phyloP scores from a whole-genome alignment of 768 basidiomycete species.

The Cyathus striatus region DNA sequence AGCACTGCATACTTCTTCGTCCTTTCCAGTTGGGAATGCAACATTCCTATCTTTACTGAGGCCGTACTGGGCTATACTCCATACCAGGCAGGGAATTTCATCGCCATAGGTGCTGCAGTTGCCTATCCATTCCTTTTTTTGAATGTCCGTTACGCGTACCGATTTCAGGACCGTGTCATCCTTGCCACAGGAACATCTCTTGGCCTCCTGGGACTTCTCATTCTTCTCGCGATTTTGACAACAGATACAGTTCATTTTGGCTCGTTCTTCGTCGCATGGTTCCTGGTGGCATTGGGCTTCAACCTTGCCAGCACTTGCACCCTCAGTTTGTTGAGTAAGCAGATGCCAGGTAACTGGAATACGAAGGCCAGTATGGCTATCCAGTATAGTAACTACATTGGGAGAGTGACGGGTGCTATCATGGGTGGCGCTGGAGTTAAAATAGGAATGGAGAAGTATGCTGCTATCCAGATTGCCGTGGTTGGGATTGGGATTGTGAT shows the following conservation, averaged over 20 bases:
- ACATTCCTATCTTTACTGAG: slow-evolving; percentile 58
- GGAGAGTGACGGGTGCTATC: slow-evolving; percentile 61
- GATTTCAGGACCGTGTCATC: slow-evolving; percentile 55
- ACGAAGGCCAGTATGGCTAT: slow-evolving; percentile 49
- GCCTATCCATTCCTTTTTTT: slow-evolving; percentile 63
- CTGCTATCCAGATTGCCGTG: slow-evolving; percentile 55
- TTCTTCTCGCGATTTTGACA: slow-evolving; percentile 42
- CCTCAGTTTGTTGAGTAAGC: slow-evolving; percentile 62
- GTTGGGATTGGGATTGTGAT: slow-evolving; percentile 54
- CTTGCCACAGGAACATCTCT: slow-evolving; percentile 47
- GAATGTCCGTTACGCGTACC: slow-evolving; percentile 52
- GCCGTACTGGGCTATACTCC: slow-evolving; percentile 49
- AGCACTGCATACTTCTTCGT: slow-evolving; percentile 68
- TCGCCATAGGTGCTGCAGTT: slow-evolving; percentile 58
- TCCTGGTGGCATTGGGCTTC: slow-evolving; percentile 64
- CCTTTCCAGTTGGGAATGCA: slow-evolving; percentile 65
- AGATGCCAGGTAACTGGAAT: slow-evolving; percentile 61
- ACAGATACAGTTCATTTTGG: slow-evolving; percentile 38
- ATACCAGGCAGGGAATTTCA: slow-evolving; percentile 63
- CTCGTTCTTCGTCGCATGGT: slow-evolving; percentile 46
- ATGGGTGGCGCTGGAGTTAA: slow-evolving; percentile 61
- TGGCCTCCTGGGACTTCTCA: slow-evolving; percentile 47
- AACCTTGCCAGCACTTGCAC: slow-evolving; percentile 70
- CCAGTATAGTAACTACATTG: slow-evolving; percentile 65
- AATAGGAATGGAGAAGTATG: slow-evolving; percentile 57